These are phyloP conservation scores for Colletotrichum trifolii DNA, from an alignment of 2,329 filamentous ascomycete genomes.

Conservation along the genomic window DNA sequence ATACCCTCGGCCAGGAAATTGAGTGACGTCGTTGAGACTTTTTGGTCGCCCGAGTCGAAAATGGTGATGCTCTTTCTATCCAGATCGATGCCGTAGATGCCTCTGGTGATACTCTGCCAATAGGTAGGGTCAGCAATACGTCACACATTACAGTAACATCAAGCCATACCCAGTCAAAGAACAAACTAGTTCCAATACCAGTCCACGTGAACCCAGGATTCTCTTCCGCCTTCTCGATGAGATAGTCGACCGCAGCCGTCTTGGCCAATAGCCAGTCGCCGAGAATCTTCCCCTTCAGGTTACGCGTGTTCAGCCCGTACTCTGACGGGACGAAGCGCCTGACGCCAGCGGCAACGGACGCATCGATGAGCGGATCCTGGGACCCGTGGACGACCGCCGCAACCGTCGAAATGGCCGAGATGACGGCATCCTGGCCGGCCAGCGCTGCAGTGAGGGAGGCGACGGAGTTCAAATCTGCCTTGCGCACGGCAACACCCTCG, in stretches of 20 bases:
- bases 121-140: background rate
- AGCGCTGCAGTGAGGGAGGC: conserved; percentile 31
- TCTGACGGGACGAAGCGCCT: conserved; percentile 66
- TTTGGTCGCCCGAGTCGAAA: conserved; percentile 29
- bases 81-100: conserved; percentile 29
- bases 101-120: conserved; percentile 26
- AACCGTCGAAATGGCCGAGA: conserved; percentile 56
- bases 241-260: conserved; percentile 35
- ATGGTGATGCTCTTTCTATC: conserved; percentile 19
- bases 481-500: conserved; percentile 16
- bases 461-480: conserved; percentile 21
- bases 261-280: conserved; percentile 35
- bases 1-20: conserved; percentile 43
- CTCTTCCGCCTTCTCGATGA: conserved; percentile 30
- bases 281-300: conserved; percentile 39
- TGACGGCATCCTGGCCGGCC: conserved; percentile 37
- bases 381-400: conserved; percentile 46
- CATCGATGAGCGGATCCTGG: conserved; percentile 63
- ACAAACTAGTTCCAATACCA: conserved; percentile 65
- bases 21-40: conserved; percentile 27
- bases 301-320: conserved; percentile 50
- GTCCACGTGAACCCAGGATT: conserved; percentile 66
- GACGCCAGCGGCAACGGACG: conserved; percentile 63
- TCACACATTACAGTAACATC: too few species aligned
- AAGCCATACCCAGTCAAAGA: conserved; percentile 68